Evolutionary conservation across 2,329 filamentous ascomycete species (phyloP).

Genomic region (Amphichorda felina): DNA sequence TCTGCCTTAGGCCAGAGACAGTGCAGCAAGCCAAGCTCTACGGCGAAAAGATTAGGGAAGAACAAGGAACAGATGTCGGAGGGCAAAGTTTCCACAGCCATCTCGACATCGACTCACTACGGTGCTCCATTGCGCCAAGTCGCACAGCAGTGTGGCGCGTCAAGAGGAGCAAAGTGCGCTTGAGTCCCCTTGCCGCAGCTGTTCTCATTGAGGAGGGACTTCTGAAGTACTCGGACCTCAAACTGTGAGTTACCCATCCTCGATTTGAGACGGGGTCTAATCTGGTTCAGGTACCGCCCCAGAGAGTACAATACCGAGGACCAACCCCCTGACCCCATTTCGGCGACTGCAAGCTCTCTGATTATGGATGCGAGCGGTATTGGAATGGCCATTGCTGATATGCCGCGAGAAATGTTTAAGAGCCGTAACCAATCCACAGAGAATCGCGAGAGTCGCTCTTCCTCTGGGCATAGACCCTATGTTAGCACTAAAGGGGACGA

Average conservation of each 20-base stretch:
- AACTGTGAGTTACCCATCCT: constrained; percentile 41
- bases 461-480: too few species aligned
- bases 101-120: constrained; percentile 51
- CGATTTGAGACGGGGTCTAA: too few species aligned
- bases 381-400: constrained; percentile 71
- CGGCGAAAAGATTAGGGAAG: constrained; percentile 53
- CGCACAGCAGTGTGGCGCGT: constrained; percentile 66
- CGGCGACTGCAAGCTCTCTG: constrained; percentile 64
- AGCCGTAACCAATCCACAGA: not conserved
- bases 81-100: constrained; percentile 61
- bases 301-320: constrained; percentile 66
- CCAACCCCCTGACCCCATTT: constrained; percentile 68
- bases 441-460: too few species aligned
- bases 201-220: constrained; percentile 53
- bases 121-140: constrained; percentile 57
- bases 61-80: constrained; percentile 51
- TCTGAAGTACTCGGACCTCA: constrained; percentile 58
- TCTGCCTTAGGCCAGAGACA: constrained; percentile 48
- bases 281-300: constrained; percentile 27
- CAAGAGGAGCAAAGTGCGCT: constrained; percentile 49
- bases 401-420: constrained; percentile 46
- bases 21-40: constrained; percentile 43
- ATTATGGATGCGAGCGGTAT: constrained; percentile 75
- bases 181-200: constrained; percentile 64
- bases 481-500: not conserved